These are phyloP conservation scores for Arthrobotrys conoides DNA, from an alignment of 2,329 filamentous ascomycete species.

Conservation along the genomic window DNA sequence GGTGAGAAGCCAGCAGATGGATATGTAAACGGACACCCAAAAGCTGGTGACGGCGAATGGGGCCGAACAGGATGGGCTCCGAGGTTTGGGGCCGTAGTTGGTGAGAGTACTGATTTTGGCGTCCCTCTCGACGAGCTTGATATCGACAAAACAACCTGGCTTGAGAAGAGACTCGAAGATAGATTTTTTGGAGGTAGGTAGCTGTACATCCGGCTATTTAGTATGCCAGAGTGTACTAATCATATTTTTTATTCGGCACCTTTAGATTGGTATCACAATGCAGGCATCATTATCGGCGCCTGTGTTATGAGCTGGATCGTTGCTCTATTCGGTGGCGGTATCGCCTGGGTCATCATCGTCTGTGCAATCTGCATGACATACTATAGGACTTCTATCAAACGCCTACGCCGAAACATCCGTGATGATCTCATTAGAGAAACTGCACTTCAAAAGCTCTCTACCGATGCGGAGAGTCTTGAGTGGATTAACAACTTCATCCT, in stretches of 20 bases:
- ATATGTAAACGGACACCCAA: conserved; percentile 69
- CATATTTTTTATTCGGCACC: neutral
- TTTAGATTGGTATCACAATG: conserved; percentile 97
- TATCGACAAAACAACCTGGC: conserved; percentile 82
- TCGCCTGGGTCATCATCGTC: conserved; percentile 92
- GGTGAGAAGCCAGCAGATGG: conserved; percentile 19
- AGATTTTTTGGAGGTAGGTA: conserved; percentile 85
- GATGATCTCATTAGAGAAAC: conserved; percentile 93
- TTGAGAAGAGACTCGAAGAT: conserved; percentile 87
- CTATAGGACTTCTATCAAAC: conserved; percentile 93
- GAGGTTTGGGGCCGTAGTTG: conserved; percentile 74
- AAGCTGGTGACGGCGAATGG: conserved; percentile 72
- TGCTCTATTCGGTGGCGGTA: conserved; percentile 87
- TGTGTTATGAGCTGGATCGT: conserved; percentile 92
- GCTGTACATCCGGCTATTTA: neutral
- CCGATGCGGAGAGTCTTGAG: conserved; percentile 90
- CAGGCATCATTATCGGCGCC: conserved; percentile 92
- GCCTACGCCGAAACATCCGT: conserved; percentile 93
- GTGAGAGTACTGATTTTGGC: conserved; percentile 48
- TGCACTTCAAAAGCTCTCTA: conserved; percentile 87
- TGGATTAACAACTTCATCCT: conserved; percentile 99
- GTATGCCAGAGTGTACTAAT: conserved; percentile 17
- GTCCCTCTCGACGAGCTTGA: conserved; percentile 60
- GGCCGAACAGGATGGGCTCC: conserved; percentile 88
- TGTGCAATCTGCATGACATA: conserved; percentile 95